These are phyloP conservation scores for Acidomyces sp. DNA, from an alignment of 495 filamentous ascomycete genomes.

Conservation along the genomic window DNA sequence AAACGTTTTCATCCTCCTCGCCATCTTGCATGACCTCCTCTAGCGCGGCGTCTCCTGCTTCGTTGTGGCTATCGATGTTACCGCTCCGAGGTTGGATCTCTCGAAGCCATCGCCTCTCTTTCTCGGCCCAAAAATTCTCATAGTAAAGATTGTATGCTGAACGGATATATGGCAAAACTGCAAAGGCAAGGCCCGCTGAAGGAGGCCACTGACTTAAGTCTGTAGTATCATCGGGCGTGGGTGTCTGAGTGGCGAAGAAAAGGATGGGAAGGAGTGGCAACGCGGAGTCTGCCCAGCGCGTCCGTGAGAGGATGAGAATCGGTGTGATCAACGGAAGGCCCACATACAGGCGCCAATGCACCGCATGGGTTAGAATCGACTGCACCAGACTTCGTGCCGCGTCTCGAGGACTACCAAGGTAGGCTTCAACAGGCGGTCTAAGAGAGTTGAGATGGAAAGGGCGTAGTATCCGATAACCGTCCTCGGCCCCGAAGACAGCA, in stretches of 20 bases:
- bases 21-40: slow-evolving; percentile 32
- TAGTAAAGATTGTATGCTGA: slow-evolving; percentile 54
- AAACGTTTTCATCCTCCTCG: slow-evolving; percentile 22
- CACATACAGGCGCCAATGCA: slow-evolving; percentile 32
- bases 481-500: slow-evolving; percentile 49
- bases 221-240: slow-evolving; percentile 26
- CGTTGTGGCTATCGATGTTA: slow-evolving; percentile 37
- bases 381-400: neutral
- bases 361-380: slow-evolving; percentile 3
- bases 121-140: slow-evolving; percentile 44
- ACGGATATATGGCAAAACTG: slow-evolving; percentile 54
- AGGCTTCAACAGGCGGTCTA: slow-evolving; percentile 10
- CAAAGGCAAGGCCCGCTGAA: slow-evolving; percentile 55
- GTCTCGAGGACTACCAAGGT: neutral
- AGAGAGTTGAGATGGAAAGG: slow-evolving; percentile 14
- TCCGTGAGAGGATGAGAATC: slow-evolving; percentile 46
- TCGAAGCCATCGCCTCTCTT: slow-evolving; percentile 52
- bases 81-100: slow-evolving; percentile 50
- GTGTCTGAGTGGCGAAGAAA: slow-evolving; percentile 40
- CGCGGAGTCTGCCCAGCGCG: slow-evolving; percentile 43
- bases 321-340: slow-evolving; percentile 52
- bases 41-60: slow-evolving; percentile 16
- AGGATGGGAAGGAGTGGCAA: slow-evolving; percentile 50
- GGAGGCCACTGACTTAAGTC: slow-evolving; percentile 57
- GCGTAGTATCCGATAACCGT: slow-evolving; percentile 39